Conservation (phyloP, 2,329 filamentous ascomycete genomes). For the Stemphylium lycopersici region DNA sequence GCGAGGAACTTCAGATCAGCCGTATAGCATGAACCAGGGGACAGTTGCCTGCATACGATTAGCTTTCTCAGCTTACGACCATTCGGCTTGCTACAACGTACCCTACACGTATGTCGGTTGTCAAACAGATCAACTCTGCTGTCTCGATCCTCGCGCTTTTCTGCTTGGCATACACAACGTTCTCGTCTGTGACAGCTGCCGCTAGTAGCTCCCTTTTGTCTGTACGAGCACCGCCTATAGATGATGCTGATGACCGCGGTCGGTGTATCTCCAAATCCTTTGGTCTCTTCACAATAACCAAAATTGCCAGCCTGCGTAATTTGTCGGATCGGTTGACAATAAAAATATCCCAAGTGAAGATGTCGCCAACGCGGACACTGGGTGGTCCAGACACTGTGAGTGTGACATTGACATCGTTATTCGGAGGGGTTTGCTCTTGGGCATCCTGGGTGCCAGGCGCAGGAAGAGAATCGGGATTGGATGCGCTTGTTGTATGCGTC, state of each 20-base stretch:
- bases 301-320: conserved; percentile 71
- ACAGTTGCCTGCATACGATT: conserved; percentile 61
- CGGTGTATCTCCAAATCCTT: conserved; percentile 54
- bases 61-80: conserved; percentile 5
- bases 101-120: conserved; percentile 75
- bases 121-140: conserved; percentile 75
- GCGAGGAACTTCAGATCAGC: conserved; percentile 75
- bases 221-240: conserved; percentile 38
- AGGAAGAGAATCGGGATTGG: conserved; percentile 38
- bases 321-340: conserved; percentile 73
- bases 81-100: conserved; percentile 41
- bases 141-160: conserved; percentile 67
- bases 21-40: conserved; percentile 74
- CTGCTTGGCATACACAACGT: conserved; percentile 73
- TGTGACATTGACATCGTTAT: conserved; percentile 69
- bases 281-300: conserved; percentile 70
- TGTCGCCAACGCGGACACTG: conserved; percentile 66
- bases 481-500: conserved; percentile 24
- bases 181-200: conserved; percentile 74
- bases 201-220: conserved; percentile 55
- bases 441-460: conserved; percentile 28
- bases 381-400: conserved; percentile 73
- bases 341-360: conserved; percentile 75
- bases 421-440: conserved; percentile 28
- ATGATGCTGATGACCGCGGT: conserved; percentile 53